Evolutionary conservation across 208 protist species (phyloP).

Genomic region (Trypanosomatidae sp.): DNA sequence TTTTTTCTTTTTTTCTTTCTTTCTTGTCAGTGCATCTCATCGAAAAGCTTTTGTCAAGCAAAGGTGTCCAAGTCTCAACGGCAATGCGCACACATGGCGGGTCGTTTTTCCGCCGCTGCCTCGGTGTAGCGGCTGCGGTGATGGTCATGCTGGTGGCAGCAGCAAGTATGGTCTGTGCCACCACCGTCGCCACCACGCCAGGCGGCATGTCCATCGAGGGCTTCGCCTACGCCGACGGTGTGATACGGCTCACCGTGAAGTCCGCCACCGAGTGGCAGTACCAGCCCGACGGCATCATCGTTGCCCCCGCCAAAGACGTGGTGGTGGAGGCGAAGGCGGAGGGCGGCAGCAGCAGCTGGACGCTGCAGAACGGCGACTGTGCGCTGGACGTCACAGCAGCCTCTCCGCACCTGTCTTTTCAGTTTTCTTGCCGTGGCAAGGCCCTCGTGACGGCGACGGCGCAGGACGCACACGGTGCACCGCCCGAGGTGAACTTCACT

Average conservation of each 20-base stretch:
- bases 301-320: not conserved
- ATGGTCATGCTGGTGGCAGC: no score
- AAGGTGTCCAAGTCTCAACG: no score
- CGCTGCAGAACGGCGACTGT: slow-evolving; percentile 31
- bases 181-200: slow-evolving; percentile 6
- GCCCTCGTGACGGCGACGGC: slow-evolving; percentile 18
- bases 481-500: slow-evolving; percentile 27
- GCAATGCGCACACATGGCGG: no score
- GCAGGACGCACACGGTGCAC: not conserved
- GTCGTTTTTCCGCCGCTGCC: no score
- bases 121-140: no score
- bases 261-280: slow-evolving; percentile 33
- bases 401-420: slow-evolving; percentile 6
- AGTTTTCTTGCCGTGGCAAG: slow-evolving; percentile 17
- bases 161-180: not conserved
- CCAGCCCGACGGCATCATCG: slow-evolving; percentile 31
- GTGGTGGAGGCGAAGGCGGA: no score
- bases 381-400: slow-evolving; percentile 9
- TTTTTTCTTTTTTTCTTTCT: no score
- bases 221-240: slow-evolving; percentile 32
- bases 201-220: slow-evolving; percentile 19
- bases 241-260: slow-evolving; percentile 42
- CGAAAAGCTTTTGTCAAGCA: no score
- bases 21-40: no score
- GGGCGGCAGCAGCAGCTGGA: no score